Evolutionary conservation across 2,329 filamentous ascomycete species (phyloP), one percentile per base, ranked within the genome.

Genomic region (Fonsecaea erecta): DNA sequence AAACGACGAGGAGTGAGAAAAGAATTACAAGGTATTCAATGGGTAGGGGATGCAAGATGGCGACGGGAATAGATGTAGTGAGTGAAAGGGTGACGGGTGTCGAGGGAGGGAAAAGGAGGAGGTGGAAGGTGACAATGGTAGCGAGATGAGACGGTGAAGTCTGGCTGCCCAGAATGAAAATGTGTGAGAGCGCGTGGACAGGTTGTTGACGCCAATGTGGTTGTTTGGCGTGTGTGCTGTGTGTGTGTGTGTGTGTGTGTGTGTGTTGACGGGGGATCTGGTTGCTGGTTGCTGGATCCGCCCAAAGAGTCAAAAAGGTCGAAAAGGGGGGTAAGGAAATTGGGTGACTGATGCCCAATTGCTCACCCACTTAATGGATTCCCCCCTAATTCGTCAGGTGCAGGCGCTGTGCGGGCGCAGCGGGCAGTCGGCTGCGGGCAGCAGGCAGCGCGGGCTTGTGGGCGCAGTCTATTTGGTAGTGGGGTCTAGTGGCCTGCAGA

Each of bases 1-100:
- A 26, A 12, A 28, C 35, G 14, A 21, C 8, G 52, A 24, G 12
- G 14, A 52, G n/a, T 7, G 34, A 46, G 11, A 53, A 34, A 26
- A 8, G 35, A 3, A 58, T 48, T 26, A 37, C 21, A 37, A 59
- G 86, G 75, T 72, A 86, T 87, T 84, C 40, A 21, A 24, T 52
- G 11, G 43, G 21, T 9, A 48, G 8, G 18, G 30, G 8, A 21
- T 34, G 30, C 43, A n/a, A 52, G 16, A 51, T 46, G 40, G 55
- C 53, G 21, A 56, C 34, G 53, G 37, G 37, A 16, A 28, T 48
- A 48, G 16, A 59, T 34, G 12, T 28, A 16, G 37, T 51, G 40
- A 16, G 37, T 51, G 40, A 48, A 40, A 40, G n/a, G 43, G 34
- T 34, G 43, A 32, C 52, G 51, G 8, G 35, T 52, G 14, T 32